These are phyloP conservation scores for Verticillium tricorpus DNA, from an alignment of 2,329 filamentous ascomycete genomes.

Conservation along the genomic window DNA sequence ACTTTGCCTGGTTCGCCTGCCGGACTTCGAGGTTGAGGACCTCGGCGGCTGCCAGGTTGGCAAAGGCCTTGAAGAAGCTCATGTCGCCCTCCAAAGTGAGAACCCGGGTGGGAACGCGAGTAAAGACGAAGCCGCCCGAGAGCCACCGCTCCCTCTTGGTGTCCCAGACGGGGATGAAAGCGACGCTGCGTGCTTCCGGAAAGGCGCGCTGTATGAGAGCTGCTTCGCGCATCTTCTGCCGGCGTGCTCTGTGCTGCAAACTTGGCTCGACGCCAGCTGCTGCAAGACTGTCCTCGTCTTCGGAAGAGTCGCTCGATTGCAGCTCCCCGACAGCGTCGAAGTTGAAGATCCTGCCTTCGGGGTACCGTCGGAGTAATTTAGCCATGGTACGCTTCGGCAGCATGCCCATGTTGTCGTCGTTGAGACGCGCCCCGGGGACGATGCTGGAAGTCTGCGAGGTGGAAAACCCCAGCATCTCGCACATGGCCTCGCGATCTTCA, in stretches of 20 bases:
- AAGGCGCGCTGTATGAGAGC: slow-evolving; percentile 30
- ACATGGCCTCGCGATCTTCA: slow-evolving; percentile 12
- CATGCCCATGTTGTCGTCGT: slow-evolving; percentile 9
- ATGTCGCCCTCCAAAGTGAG: slow-evolving; percentile 17
- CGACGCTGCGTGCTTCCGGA: slow-evolving; percentile 29
- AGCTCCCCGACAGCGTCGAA: slow-evolving; percentile 33
- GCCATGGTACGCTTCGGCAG: slow-evolving; percentile 34
- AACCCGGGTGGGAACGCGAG: slow-evolving; percentile 23
- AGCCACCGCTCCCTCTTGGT: slow-evolving; percentile 28
- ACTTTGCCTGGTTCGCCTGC: slow-evolving; percentile 37
- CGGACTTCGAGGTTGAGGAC: slow-evolving; percentile 37
- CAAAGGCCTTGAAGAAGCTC: slow-evolving; percentile 39
- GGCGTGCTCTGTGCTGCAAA: neutral
- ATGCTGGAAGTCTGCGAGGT: slow-evolving; percentile 10
- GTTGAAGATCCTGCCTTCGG: slow-evolving; percentile 41
- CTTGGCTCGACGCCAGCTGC: neutral
- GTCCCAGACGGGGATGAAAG: slow-evolving; percentile 32
- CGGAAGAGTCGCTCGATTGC: slow-evolving; percentile 22
- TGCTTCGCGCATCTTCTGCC: slow-evolving; percentile 19
- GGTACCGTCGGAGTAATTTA: slow-evolving; percentile 38
- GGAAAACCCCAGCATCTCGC: slow-evolving; percentile 29
- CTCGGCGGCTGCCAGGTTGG: slow-evolving; percentile 51
- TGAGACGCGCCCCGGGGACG: too few relatives aligned
- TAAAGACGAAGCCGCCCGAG: slow-evolving; percentile 35
- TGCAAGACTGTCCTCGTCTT: slow-evolving; percentile 9